These are phyloP conservation scores for Lolium multiflorum DNA, from an alignment of 176 grass and related monocot species.

Conservation along the genomic window DNA sequence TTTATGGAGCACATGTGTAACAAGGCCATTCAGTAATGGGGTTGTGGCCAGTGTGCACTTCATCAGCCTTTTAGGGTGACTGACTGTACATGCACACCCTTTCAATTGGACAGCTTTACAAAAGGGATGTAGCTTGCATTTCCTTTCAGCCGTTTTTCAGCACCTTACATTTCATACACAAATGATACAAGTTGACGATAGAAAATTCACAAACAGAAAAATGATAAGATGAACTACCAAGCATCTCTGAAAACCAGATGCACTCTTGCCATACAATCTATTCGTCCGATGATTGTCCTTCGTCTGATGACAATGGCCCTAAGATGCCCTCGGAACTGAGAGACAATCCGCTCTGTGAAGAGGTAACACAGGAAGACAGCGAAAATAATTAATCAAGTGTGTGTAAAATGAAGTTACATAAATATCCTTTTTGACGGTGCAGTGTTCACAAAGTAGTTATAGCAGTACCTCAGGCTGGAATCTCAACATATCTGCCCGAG, in stretches of 20 bases:
- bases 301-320: constrained; percentile 75
- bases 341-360: constrained; percentile 82
- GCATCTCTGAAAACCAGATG: constrained; percentile 25
- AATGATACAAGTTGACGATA: constrained; percentile 16
- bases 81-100: background rate
- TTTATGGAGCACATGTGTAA: background rate
- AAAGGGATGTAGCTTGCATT: constrained; percentile 39
- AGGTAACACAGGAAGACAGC: constrained; percentile 14
- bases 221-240: background rate
- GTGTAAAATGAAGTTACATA: background rate
- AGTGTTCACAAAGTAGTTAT: background rate
- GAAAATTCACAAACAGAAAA: background rate
- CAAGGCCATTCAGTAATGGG: constrained; percentile 22
- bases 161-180: constrained; percentile 47
- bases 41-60: constrained; percentile 40
- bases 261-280: constrained; percentile 21
- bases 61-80: constrained; percentile 7
- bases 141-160: constrained; percentile 25
- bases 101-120: constrained; percentile 45
- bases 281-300: constrained; percentile 41
- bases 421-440: background rate
- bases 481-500: constrained; percentile 90
- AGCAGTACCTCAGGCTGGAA: constrained; percentile 92
- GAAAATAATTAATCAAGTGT: constrained; percentile 24
- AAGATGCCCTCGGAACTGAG: constrained; percentile 90